These are phyloP conservation scores for Solanum lycopersicoides DNA, from an alignment of 257 asterid species.

Conservation along the genomic window DNA sequence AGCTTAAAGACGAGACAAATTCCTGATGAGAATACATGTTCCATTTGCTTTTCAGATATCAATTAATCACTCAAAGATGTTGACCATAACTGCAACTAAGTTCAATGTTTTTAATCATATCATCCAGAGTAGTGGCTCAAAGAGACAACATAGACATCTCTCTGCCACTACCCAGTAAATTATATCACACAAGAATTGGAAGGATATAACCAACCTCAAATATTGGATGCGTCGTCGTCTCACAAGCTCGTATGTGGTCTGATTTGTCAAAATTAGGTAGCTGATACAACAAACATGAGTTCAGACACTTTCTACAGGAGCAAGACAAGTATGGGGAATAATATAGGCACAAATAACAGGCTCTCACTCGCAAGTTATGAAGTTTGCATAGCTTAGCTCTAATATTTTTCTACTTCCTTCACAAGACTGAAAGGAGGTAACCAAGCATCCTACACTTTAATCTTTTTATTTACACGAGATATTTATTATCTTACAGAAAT, in stretches of 20 bases:
- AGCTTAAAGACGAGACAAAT: background rate
- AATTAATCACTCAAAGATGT: background rate
- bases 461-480: background rate
- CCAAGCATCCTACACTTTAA: background rate
- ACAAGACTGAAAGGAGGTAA: background rate
- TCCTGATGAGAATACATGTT: background rate
- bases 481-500: background rate
- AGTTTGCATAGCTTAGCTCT: background rate
- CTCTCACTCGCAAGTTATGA: background rate
- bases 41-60: background rate
- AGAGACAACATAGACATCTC: background rate
- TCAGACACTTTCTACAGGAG: background rate
- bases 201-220: constrained; percentile 50
- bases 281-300: constrained; percentile 32
- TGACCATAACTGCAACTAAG: background rate
- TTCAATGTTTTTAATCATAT: background rate
- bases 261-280: constrained; percentile 86
- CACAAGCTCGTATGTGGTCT: constrained; percentile 93
- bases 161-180: background rate
- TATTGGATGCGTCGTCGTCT: constrained; percentile 76
- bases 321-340: background rate
- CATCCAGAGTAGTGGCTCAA: background rate
- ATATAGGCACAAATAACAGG: background rate
- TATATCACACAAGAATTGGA: background rate
- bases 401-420: background rate